Conservation (phyloP, 23 red algal species). For the Cyanidiococcus yangmingshanensis region DNA sequence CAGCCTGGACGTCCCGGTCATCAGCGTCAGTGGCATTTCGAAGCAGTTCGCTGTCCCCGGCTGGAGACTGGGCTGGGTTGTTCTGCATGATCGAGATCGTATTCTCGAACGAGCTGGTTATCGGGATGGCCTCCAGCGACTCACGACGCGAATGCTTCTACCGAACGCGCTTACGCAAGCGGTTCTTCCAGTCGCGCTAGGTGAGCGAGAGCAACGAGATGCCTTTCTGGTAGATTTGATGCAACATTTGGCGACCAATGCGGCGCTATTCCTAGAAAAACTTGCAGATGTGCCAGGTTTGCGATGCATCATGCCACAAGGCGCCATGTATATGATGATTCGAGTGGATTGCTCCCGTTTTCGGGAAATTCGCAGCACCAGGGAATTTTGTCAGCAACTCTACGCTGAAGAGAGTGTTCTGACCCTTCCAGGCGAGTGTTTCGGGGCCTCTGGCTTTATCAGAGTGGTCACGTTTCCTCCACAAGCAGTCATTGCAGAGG, state of each 20-base stretch:
- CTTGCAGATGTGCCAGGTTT: constrained; percentile 43
- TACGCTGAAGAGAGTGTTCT: constrained; percentile 66
- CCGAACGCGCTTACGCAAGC: constrained; percentile 59
- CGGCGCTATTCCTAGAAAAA: constrained; percentile 19
- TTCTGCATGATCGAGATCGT: constrained; percentile 53
- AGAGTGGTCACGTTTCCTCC: constrained; percentile 79
- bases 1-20: constrained; percentile 62
- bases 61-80: constrained; percentile 86
- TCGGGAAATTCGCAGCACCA: constrained; percentile 35
- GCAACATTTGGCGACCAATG: constrained; percentile 49
- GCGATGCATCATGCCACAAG: constrained; percentile 36
- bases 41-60: constrained; percentile 91
- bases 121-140: constrained; percentile 41
- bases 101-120: constrained; percentile 32
- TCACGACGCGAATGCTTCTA: constrained; percentile 83
- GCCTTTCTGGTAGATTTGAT: constrained; percentile 34
- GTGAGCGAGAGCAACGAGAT: neutral
- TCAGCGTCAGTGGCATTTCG: constrained; percentile 59
- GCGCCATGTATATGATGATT: constrained; percentile 91
- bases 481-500: constrained; percentile 40
- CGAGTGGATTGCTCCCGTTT: constrained; percentile 41
- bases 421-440: constrained; percentile 87
- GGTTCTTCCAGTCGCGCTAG: constrained; percentile 45
- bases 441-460: constrained; percentile 54
- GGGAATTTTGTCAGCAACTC: constrained; percentile 58